phyloP scores from a whole-genome alignment of 768 basidiomycete genomes.

The Mycena filopes region DNA sequence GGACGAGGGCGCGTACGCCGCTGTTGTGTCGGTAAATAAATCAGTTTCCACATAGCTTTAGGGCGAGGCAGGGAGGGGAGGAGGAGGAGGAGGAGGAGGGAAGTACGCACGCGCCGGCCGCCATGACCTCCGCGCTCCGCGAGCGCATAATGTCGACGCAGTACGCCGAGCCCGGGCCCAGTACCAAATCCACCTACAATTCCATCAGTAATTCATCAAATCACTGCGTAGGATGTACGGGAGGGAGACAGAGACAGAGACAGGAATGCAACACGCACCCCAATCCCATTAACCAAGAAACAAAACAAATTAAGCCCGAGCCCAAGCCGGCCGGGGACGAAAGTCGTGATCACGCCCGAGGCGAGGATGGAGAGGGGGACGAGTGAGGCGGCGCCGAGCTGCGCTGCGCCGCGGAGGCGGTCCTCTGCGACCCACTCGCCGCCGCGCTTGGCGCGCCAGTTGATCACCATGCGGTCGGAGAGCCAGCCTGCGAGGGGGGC shows the following conservation, averaged over 20 bases:
- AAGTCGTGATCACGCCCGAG: conserved; percentile 46
- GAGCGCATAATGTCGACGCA: conserved; percentile 68
- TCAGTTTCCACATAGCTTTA: not conserved
- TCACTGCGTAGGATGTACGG: too few relatives aligned
- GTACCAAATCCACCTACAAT: conserved; percentile 65
- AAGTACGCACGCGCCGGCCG: conserved; percentile 60
- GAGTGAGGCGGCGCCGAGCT: conserved; percentile 49
- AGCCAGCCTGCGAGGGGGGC: conserved; percentile 56
- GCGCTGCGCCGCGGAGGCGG: conserved; percentile 54
- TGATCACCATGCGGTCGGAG: conserved; percentile 53
- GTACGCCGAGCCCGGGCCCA: conserved; percentile 67
- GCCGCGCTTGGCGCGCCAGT: conserved; percentile 48
- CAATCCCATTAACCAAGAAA: conserved; percentile 71
- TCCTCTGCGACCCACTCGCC: conserved; percentile 64
- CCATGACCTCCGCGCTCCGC: conserved; percentile 72
- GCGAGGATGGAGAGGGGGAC: conserved; percentile 55
- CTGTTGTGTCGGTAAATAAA: conserved; percentile 41
- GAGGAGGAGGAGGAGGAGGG: too few relatives aligned
- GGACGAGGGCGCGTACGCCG: conserved; percentile 57
- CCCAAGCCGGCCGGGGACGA: conserved; percentile 7
- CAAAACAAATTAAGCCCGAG: conserved; percentile 15
- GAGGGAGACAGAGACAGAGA: too few relatives aligned
- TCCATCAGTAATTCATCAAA: too few relatives aligned
- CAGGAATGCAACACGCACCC: conserved; percentile 66
- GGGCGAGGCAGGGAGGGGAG: too few relatives aligned